Evolutionary conservation across 805 yeast genomes (phyloP).

Genomic region (Henningerozyma blattae): DNA sequence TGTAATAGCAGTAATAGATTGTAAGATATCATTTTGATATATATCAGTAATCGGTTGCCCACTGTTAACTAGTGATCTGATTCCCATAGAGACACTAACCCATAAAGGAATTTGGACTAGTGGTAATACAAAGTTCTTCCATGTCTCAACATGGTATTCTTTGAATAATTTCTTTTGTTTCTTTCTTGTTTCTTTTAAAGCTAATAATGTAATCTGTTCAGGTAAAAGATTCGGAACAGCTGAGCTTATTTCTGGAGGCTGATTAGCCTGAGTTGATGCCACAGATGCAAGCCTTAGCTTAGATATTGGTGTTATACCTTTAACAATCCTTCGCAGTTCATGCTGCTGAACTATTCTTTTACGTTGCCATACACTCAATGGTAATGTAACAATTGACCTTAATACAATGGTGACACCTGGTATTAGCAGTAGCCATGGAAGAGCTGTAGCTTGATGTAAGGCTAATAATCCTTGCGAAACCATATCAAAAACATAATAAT

Average conservation of each 20-base stretch:
- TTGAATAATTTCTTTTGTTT: slow-evolving; percentile 64
- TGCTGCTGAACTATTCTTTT: slow-evolving; percentile 59
- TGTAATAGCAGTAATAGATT: slow-evolving; percentile 6
- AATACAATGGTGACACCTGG: slow-evolving; percentile 61
- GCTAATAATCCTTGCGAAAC: slow-evolving; percentile 16
- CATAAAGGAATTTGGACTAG: slow-evolving; percentile 78
- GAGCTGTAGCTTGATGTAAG: slow-evolving; percentile 41
- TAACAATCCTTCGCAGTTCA: slow-evolving; percentile 53
- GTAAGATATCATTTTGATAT: slow-evolving; percentile 14
- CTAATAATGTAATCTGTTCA: slow-evolving; percentile 64
- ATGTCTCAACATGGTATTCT: slow-evolving; percentile 55
- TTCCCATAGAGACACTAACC: slow-evolving; percentile 64
- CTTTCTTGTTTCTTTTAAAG: slow-evolving; percentile 67
- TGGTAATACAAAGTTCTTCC: slow-evolving; percentile 72
- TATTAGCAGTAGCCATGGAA: slow-evolving; percentile 78
- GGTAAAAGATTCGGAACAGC: slow-evolving; percentile 35
- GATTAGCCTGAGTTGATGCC: not conserved
- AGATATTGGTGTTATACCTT: slow-evolving; percentile 66
- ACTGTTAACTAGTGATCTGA: slow-evolving; percentile 40
- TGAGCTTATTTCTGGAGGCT: slow-evolving; percentile 1
- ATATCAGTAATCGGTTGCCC: not conserved
- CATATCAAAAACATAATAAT: too few species aligned
- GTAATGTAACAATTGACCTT: slow-evolving; percentile 59
- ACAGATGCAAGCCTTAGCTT: slow-evolving; percentile 37
- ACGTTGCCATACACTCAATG: slow-evolving; percentile 66